Evolutionary conservation across 352 stramenopile genomes (phyloP), one percentile per base, ranked within the genome.

Genomic region (Peronosclerospora sorghi): DNA sequence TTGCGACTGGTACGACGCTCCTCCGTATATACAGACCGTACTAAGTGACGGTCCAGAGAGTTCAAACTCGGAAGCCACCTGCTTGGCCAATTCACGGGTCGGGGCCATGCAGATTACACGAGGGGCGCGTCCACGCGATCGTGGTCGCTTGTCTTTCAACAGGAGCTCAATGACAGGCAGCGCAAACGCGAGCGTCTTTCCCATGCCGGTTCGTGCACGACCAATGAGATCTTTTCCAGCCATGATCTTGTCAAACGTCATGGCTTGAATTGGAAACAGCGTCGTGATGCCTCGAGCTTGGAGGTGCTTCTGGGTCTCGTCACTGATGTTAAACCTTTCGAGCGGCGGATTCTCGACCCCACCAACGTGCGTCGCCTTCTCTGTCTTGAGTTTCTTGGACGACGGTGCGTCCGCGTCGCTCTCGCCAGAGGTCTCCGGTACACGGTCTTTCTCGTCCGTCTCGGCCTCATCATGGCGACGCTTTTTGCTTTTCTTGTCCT

Each of bases 121-220:
- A 13, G 95, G 91, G 12, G 68, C 68, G 17, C 81, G 72, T 29
- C 80, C 79, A 40, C 71, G 68, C 19, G 72, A 50, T 2, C 81
- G 70, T 28, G 83, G 83, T 35, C 79, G 73, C 27, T 71, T 83
- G 46, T 95, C 83, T 36, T 80, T 80, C 5, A 95, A 51, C 36
- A 98, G 54, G 32, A 91, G 62, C 52, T 97, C 86, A 30, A 98
- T 78, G 13, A 97, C 70, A 3, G 96, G 96, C 28, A 99, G 72
- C 6, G 92, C 95, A 68, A 99, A 99, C 26, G 96, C 96, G 8
- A 99, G 71, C 14, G 96, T 99, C 78, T 99, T 99, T 41, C 96
- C 96, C 54, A 97, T 98, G 49, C 96, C 96, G 2, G 95, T 99
- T 19, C 92, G 86, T 7, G 90, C 94, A 39, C 95, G 84, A 12